Evolutionary conservation across 1,284 basidiomycete species (phyloP).

Genomic region (Trametes pubescens): DNA sequence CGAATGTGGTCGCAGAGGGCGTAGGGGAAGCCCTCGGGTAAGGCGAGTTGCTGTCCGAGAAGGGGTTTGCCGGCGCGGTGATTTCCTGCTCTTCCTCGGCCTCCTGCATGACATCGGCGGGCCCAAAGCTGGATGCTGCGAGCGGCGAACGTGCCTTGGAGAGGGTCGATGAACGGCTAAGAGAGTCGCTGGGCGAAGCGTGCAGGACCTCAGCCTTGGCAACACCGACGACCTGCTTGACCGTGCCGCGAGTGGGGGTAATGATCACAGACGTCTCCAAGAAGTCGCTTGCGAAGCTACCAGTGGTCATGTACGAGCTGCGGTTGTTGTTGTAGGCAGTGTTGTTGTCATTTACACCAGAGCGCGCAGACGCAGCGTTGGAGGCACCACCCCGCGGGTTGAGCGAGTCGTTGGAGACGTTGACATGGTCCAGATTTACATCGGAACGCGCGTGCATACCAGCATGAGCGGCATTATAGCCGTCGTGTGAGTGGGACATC

Average conservation of each 20-base stretch:
- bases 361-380: constrained; percentile 61
- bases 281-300: constrained; percentile 79
- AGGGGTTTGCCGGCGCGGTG: constrained; percentile 60
- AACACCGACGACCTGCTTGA: constrained; percentile 77
- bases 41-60: constrained; percentile 66
- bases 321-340: constrained; percentile 55
- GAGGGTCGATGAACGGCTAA: constrained; percentile 43
- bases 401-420: constrained; percentile 63
- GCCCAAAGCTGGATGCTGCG: constrained; percentile 76
- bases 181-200: constrained; percentile 52
- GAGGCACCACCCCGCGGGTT: constrained; percentile 41
- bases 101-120: constrained; percentile 66
- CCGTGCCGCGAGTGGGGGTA: constrained; percentile 67
- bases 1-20: constrained; percentile 55
- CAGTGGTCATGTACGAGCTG: constrained; percentile 75
- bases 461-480: constrained; percentile 24
- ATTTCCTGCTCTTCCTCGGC: constrained; percentile 53
- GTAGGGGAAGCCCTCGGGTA: constrained; percentile 43
- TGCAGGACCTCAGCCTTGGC: constrained; percentile 81
- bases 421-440: constrained; percentile 57
- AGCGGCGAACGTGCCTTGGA: constrained; percentile 65
- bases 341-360: constrained; percentile 47
- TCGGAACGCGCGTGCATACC: constrained; percentile 18
- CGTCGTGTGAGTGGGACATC: constrained; percentile 45
- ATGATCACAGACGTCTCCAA: constrained; percentile 84